A percentile compares a stretch with the other conserved stretches of the same genome.
Evolutionary conservation across 331 rosid species (phyloP).

Genomic region (Dryas integrifolia): DNA sequence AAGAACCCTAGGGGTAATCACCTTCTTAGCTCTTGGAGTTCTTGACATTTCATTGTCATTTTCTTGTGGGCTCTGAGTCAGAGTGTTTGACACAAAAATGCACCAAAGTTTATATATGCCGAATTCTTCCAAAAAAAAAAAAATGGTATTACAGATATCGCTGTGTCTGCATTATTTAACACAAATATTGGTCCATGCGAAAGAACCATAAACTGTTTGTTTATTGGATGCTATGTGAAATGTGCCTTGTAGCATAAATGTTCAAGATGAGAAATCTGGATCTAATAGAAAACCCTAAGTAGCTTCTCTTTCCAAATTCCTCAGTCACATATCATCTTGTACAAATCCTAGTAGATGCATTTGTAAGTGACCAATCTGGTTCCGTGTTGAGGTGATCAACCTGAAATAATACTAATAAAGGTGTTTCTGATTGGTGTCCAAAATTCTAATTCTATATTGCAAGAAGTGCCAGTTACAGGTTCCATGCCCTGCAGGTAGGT

Average conservation of each 20-base stretch:
- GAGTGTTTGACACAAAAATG: background rate
- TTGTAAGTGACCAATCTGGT: background rate
- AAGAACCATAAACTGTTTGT: background rate
- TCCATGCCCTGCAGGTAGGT: constrained; percentile 60
- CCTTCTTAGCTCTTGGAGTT: constrained; percentile 21
- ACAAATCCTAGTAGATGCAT: background rate
- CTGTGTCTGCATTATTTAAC: background rate
- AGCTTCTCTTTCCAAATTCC: background rate
- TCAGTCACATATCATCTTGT: background rate
- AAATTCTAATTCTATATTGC: background rate
- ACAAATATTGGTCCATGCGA: background rate
- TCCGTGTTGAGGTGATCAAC: background rate
- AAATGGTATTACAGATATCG: too few species aligned
- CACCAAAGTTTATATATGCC: background rate
- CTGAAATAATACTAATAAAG: background rate
- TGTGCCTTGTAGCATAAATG: background rate
- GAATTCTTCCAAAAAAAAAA: too few species aligned
- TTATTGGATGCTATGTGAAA: background rate
- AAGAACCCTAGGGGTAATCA: constrained; percentile 58
- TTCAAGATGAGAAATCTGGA: background rate
- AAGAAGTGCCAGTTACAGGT: background rate
- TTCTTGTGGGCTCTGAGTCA: background rate
- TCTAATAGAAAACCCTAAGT: background rate
- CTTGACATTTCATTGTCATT: background rate
- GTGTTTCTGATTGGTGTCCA: background rate